phyloP scores from a whole-genome alignment of 2,329 filamentous ascomycete genomes.

The Calonectria fujianensis region DNA sequence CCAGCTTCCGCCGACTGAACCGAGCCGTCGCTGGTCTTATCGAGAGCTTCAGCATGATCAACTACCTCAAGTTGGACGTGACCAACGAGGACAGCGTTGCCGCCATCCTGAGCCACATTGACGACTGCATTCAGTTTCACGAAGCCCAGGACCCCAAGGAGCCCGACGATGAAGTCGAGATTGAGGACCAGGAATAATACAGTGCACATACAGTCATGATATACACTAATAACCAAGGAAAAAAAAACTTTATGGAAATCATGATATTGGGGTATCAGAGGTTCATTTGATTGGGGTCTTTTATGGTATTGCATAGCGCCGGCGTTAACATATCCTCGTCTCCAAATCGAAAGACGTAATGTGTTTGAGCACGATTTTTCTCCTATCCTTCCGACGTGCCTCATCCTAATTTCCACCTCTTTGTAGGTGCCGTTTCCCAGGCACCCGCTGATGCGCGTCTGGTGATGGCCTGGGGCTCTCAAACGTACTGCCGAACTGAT shows the following conservation, averaged over 20 bases:
- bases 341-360: conserved; percentile 47
- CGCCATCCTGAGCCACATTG: conserved; percentile 90
- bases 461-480: background rate
- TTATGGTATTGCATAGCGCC: conserved; percentile 56
- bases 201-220: conserved; percentile 6
- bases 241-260: conserved; percentile 27
- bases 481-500: conserved; percentile 15
- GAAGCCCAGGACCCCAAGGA: conserved; percentile 95
- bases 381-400: conserved; percentile 33
- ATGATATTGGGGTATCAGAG: conserved; percentile 38
- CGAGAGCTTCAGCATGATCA: conserved; percentile 98
- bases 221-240: conserved; percentile 22
- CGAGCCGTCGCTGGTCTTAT: conserved; percentile 92
- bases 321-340: conserved; percentile 53
- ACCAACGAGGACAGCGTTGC: conserved; percentile 94
- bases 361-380: conserved; percentile 42
- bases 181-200: conserved; percentile 61
- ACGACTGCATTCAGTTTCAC: conserved; percentile 94
- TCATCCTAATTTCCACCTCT: conserved; percentile 45
- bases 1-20: conserved; percentile 88
- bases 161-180: conserved; percentile 75
- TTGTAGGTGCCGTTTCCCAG: conserved; percentile 23
- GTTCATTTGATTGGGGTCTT: conserved; percentile 46
- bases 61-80: conserved; percentile 91
- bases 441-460: background rate